Evolutionary conservation across 495 filamentous ascomycete genomes (phyloP).

Genomic region (Trichoderma reesei): DNA sequence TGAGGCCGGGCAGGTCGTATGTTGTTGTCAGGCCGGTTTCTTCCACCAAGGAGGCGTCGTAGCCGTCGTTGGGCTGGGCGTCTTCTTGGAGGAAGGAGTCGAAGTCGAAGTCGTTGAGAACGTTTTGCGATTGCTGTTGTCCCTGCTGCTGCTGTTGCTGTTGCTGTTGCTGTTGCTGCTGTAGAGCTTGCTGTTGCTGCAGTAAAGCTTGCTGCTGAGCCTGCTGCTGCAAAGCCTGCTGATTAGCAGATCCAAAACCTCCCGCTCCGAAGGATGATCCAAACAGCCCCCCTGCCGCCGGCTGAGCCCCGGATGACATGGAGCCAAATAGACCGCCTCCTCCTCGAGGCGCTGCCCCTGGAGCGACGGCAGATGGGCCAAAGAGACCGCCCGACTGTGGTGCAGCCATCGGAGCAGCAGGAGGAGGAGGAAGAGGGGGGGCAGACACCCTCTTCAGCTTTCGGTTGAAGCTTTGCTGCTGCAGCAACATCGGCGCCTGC

Average conservation of each 20-base stretch:
- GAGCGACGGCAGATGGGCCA: too few relatives aligned
- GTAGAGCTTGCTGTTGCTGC: too few relatives aligned
- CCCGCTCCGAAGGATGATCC: too few relatives aligned
- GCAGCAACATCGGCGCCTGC: too few relatives aligned
- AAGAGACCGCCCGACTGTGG: too few relatives aligned
- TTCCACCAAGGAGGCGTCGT: constrained; percentile 28
- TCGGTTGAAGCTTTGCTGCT: background rate
- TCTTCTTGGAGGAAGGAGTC: too few relatives aligned
- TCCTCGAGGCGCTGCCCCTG: background rate
- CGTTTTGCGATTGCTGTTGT: background rate
- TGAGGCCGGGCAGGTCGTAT: constrained; percentile 49
- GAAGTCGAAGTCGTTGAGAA: background rate
- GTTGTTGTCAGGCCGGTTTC: constrained; percentile 51
- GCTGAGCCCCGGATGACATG: background rate
- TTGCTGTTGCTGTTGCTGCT: background rate
- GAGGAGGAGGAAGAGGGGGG: too few relatives aligned
- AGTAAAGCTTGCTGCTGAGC: too few relatives aligned
- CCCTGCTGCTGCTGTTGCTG: background rate
- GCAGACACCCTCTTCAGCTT: background rate
- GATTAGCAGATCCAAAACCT: too few relatives aligned
- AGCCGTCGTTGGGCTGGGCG: constrained; percentile 6
- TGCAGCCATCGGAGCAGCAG: too few relatives aligned
- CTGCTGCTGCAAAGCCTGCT: too few relatives aligned
- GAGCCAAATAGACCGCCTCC: background rate
- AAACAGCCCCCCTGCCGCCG: too few relatives aligned